Percentiles rank a stretch among this genome's conserved stretches.
Evolutionary conservation across 169 alveolate genomes (phyloP).

Genomic region (Plasmodium ovale): DNA sequence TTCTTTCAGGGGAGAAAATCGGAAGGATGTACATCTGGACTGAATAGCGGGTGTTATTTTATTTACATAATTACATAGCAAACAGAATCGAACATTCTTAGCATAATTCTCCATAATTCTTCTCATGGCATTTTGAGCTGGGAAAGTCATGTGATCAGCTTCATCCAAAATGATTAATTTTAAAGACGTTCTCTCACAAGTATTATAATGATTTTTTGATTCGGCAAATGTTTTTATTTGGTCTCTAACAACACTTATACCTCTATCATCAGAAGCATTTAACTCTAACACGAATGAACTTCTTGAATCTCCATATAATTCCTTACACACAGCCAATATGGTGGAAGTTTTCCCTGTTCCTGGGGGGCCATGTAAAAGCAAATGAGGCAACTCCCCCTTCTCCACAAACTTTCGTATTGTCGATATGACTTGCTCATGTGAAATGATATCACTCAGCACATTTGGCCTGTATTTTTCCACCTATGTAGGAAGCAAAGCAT

Average conservation of each 20-base stretch:
- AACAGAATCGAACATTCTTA: slow-evolving; percentile 96
- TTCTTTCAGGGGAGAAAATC: slow-evolving; percentile 92
- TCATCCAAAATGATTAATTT: slow-evolving; percentile 97
- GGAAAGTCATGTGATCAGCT: slow-evolving; percentile 98
- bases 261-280: slow-evolving; percentile 99
- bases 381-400: slow-evolving; percentile 96
- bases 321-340: slow-evolving; percentile 93
- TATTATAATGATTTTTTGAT: slow-evolving; percentile 83
- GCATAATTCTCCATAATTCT: slow-evolving; percentile 98
- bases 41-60: slow-evolving; percentile 97
- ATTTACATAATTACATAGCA: slow-evolving; percentile 97
- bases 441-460: slow-evolving; percentile 93
- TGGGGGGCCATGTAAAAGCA: slow-evolving; percentile 98
- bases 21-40: slow-evolving; percentile 97
- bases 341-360: slow-evolving; percentile 97
- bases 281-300: slow-evolving; percentile 92
- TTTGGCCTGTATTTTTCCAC: slow-evolving; percentile 97
- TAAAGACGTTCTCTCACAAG: slow-evolving; percentile 79
- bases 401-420: slow-evolving; percentile 93
- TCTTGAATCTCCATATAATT: slow-evolving; percentile 91
- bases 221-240: slow-evolving; percentile 95
- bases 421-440: slow-evolving; percentile 95
- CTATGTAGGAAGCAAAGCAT: slow-evolving; percentile 75
- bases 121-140: slow-evolving; percentile 98
- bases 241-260: slow-evolving; percentile 97